These are phyloP conservation scores for Stemphylium lycopersici DNA, from an alignment of 2,329 filamentous ascomycete genomes.

Conservation along the genomic window DNA sequence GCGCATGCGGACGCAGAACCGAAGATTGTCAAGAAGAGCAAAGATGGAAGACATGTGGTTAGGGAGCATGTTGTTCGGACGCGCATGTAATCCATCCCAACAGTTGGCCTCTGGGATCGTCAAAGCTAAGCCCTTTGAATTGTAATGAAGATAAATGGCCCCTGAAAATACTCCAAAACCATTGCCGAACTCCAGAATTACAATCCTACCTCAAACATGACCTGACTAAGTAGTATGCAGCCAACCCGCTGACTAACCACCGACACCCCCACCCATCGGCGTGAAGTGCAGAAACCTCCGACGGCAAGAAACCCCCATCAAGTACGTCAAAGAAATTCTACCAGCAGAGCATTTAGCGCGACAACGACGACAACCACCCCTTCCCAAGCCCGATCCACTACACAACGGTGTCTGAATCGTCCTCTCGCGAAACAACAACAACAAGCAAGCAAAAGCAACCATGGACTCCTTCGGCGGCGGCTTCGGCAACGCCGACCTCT, in stretches of 20 bases:
- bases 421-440: constrained; percentile 13
- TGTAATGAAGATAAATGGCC: too few species aligned
- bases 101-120: background rate
- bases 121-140: background rate
- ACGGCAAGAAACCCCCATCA: background rate
- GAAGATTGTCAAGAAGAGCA: background rate
- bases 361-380: background rate
- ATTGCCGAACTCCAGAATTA: too few species aligned
- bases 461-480: constrained; percentile 52
- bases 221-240: too few species aligned
- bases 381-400: background rate
- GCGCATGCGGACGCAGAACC: background rate
- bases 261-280: background rate
- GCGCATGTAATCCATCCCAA: background rate
- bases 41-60: constrained; percentile 3
- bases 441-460: too few species aligned
- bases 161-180: too few species aligned
- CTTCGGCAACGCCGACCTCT: constrained; percentile 65
- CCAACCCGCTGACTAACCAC: background rate
- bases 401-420: background rate
- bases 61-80: constrained; percentile 7
- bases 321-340: constrained; percentile 9
- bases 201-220: too few species aligned
- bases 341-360: background rate
- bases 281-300: constrained; percentile 1